phyloP scores from a whole-genome alignment of 2,329 filamentous ascomycete species.

The Colletotrichum caudatum region DNA sequence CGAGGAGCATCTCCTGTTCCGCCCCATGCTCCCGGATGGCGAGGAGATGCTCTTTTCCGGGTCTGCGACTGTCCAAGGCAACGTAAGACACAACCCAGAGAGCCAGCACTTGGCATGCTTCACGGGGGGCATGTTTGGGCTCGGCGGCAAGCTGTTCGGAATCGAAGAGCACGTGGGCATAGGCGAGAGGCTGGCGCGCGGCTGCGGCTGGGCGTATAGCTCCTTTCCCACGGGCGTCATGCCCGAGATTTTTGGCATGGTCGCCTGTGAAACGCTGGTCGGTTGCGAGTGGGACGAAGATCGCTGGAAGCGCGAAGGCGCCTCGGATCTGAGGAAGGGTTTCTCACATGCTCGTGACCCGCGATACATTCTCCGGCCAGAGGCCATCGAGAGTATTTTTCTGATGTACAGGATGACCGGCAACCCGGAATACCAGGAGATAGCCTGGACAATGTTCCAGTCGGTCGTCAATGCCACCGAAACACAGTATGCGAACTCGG shows the following conservation, averaged over 20 bases:
- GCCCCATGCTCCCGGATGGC: conserved; percentile 73
- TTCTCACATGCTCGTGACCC: conserved; percentile 71
- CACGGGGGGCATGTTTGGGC: conserved; percentile 62
- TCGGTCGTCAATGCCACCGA: conserved; percentile 59
- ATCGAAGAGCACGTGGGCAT: conserved; percentile 56
- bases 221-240: conserved; percentile 63
- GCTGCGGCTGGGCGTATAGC: conserved; percentile 64
- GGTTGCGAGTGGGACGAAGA: conserved; percentile 61
- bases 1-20: conserved; percentile 70
- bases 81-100: conserved; percentile 47
- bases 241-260: conserved; percentile 62
- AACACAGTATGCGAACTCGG: conserved; percentile 61
- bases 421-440: conserved; percentile 59
- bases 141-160: conserved; percentile 60
- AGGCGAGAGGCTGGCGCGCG: conserved; percentile 60
- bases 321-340: conserved; percentile 59
- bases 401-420: conserved; percentile 66
- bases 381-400: conserved; percentile 66
- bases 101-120: conserved; percentile 64
- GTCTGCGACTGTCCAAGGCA: conserved; percentile 45
- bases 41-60: conserved; percentile 70
- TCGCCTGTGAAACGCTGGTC: conserved; percentile 54
- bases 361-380: conserved; percentile 63
- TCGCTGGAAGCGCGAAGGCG: conserved; percentile 43
- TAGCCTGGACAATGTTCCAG: conserved; percentile 66